These are phyloP conservation scores for Xylariaceae sp. DNA, from an alignment of 2,329 filamentous ascomycete species.

Conservation along the genomic window DNA sequence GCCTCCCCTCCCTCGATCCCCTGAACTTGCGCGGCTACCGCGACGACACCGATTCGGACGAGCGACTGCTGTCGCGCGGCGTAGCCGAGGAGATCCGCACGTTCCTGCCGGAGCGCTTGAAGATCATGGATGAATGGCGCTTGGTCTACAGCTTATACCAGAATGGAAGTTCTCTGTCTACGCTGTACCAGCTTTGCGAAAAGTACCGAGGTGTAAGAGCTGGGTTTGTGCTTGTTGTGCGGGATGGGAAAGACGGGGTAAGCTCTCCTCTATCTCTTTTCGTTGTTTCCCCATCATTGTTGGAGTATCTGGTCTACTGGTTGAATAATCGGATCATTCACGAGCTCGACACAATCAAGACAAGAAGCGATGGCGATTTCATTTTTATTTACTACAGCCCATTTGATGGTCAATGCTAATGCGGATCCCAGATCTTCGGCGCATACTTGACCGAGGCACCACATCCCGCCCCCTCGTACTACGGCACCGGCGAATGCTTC, in stretches of 20 bases:
- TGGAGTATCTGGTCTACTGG: neutral
- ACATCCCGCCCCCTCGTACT: conserved; percentile 77
- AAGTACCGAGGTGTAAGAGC: conserved; percentile 63
- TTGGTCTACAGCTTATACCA: conserved; percentile 86
- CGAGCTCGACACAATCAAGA: neutral
- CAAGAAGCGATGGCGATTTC: neutral
- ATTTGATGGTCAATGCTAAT: neutral
- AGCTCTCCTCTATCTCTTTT: conserved; percentile 32
- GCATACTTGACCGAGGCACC: conserved; percentile 90
- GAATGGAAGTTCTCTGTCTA: conserved; percentile 80
- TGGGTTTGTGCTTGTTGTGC: conserved; percentile 84
- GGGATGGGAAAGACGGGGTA: conserved; percentile 70
- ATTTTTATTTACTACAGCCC: no score
- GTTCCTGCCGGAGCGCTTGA: conserved; percentile 78
- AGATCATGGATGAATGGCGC: conserved; percentile 81
- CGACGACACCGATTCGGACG: conserved; percentile 51
- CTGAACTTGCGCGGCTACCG: conserved; percentile 64
- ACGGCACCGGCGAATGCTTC: conserved; percentile 94
- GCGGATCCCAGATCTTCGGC: conserved; percentile 63
- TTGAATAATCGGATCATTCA: neutral
- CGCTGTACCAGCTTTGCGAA: conserved; percentile 76
- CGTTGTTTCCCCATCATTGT: neutral
- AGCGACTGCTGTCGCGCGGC: conserved; percentile 62
- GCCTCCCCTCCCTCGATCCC: conserved; percentile 82
- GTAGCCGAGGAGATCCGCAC: conserved; percentile 91